A percentile compares a stretch with the other conserved stretches of the same genome.
Conservation (phyloP, 352 stramenopile species). For the Aphanomyces cochlioides region DNA sequence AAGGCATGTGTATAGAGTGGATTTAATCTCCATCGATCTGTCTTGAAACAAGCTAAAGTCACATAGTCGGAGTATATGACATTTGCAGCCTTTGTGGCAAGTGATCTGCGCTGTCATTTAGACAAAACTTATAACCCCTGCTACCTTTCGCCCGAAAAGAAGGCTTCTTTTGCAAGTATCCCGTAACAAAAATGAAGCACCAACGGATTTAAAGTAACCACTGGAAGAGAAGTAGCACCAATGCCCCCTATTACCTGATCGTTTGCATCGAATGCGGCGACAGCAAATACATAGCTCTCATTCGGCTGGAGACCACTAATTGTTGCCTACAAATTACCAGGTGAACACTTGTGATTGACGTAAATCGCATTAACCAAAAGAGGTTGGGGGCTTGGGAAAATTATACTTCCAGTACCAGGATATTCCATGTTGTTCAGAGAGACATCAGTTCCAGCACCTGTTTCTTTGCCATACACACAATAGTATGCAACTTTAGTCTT, state of each 20-base stretch:
- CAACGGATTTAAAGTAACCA: conserved; percentile 66
- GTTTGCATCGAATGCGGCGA: conserved; percentile 64
- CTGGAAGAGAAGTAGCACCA: conserved; percentile 52
- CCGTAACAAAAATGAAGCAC: conserved; percentile 61
- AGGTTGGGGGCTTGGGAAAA: conserved; percentile 34
- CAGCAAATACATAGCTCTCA: conserved; percentile 80
- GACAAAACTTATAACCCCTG: not conserved
- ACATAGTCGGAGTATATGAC: conserved; percentile 51
- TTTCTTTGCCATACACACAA: conserved; percentile 73
- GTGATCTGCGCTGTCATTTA: not conserved
- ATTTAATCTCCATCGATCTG: conserved; percentile 49
- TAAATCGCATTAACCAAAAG: conserved; percentile 11
- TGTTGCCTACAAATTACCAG: conserved; percentile 31
- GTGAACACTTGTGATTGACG: not conserved
- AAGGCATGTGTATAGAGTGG: conserved; percentile 64
- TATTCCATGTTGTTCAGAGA: conserved; percentile 69
- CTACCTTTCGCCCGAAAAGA: conserved; percentile 34
- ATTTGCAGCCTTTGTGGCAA: conserved; percentile 41
- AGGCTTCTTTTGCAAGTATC: conserved; percentile 59
- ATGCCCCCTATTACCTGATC: conserved; percentile 64
- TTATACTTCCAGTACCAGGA: conserved; percentile 51
- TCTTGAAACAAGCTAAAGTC: conserved; percentile 35
- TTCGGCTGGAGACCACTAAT: conserved; percentile 58
- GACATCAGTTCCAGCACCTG: conserved; percentile 65
- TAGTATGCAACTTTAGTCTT: conserved; percentile 54